These are phyloP conservation scores for Cytospora chrysosperma DNA, from an alignment of 2,329 filamentous ascomycete genomes.

Conservation along the genomic window DNA sequence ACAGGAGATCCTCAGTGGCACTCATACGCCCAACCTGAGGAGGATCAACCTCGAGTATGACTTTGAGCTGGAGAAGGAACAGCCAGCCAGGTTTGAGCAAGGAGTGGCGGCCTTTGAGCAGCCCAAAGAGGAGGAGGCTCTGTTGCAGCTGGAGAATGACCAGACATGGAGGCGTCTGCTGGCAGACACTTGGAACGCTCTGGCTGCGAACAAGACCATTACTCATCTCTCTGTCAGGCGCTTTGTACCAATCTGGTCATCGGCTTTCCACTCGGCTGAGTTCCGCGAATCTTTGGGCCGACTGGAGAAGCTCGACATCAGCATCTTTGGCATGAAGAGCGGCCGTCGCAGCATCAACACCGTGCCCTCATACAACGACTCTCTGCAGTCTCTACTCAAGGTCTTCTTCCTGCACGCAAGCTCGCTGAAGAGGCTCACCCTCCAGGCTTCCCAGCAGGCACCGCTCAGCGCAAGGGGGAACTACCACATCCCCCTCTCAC, in stretches of 20 bases:
- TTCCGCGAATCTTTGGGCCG: slow-evolving; percentile 15
- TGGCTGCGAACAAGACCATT: slow-evolving; percentile 18
- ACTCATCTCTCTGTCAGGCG: slow-evolving; percentile 17
- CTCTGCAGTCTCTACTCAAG: slow-evolving; percentile 23
- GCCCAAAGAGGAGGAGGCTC: slow-evolving; percentile 18
- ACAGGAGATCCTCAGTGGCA: slow-evolving; percentile 17
- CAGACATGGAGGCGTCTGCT: slow-evolving; percentile 21
- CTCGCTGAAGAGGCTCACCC: slow-evolving; percentile 16
- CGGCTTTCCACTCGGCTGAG: slow-evolving; percentile 14
- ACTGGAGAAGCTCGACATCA: slow-evolving; percentile 18
- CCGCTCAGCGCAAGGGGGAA: slow-evolving; percentile 19
- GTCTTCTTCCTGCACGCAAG: slow-evolving; percentile 21
- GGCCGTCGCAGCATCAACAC: slow-evolving; percentile 23
- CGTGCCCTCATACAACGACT: slow-evolving; percentile 21
- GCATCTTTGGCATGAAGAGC: slow-evolving; percentile 17
- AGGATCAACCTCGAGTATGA: slow-evolving; percentile 19
- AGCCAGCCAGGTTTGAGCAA: not conserved
- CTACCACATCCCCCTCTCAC: slow-evolving; percentile 22
- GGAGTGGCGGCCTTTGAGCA: slow-evolving; percentile 19
- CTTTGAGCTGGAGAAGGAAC: slow-evolving; percentile 12
- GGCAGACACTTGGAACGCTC: slow-evolving; percentile 19
- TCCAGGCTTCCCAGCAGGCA: slow-evolving; percentile 21
- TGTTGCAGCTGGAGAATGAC: slow-evolving; percentile 22
- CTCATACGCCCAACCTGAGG: slow-evolving; percentile 13
- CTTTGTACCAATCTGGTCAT: slow-evolving; percentile 21